Conservation (phyloP, 2,329 filamentous ascomycete genomes). For the Fusarium chlamydosporum region DNA sequence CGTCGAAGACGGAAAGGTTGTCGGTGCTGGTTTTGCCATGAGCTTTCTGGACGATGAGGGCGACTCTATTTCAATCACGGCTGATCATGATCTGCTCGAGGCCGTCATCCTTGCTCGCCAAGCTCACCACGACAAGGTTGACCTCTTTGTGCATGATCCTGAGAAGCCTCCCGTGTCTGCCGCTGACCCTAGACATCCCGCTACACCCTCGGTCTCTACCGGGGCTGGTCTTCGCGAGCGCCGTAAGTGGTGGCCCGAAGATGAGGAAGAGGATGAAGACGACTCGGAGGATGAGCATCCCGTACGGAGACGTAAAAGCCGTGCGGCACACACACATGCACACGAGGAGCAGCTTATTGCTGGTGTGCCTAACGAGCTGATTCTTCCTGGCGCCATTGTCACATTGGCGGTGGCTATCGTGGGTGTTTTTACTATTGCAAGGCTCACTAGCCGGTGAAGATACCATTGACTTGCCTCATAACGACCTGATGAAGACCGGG, state of each 20-base stretch:
- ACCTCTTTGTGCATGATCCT: slow-evolving; percentile 95
- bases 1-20: slow-evolving; percentile 84
- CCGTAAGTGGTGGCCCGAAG: slow-evolving; percentile 71
- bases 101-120: slow-evolving; percentile 87
- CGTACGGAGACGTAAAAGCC: slow-evolving; percentile 60
- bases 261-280: slow-evolving; percentile 67
- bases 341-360: slow-evolving; percentile 84
- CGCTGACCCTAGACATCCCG: slow-evolving; percentile 59
- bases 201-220: slow-evolving; percentile 65
- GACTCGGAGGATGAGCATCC: slow-evolving; percentile 66
- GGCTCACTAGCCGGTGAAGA: slow-evolving; percentile 69
- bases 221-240: slow-evolving; percentile 65
- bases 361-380: slow-evolving; percentile 92
- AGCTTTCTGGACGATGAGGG: slow-evolving; percentile 98
- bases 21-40: slow-evolving; percentile 85
- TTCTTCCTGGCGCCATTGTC: slow-evolving; percentile 93
- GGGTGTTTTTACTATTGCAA: slow-evolving; percentile 89
- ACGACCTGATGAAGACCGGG: slow-evolving; percentile 56
- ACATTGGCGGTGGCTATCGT: slow-evolving; percentile 95
- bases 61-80: slow-evolving; percentile 96
- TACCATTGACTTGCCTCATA: slow-evolving; percentile 45
- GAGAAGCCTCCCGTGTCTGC: slow-evolving; percentile 84
- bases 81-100: slow-evolving; percentile 91
- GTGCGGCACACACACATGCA: slow-evolving; percentile 62
- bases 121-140: slow-evolving; percentile 88